Conservation (phyloP, 2,329 filamentous ascomycete genomes). For the Passalora sequoiae region DNA sequence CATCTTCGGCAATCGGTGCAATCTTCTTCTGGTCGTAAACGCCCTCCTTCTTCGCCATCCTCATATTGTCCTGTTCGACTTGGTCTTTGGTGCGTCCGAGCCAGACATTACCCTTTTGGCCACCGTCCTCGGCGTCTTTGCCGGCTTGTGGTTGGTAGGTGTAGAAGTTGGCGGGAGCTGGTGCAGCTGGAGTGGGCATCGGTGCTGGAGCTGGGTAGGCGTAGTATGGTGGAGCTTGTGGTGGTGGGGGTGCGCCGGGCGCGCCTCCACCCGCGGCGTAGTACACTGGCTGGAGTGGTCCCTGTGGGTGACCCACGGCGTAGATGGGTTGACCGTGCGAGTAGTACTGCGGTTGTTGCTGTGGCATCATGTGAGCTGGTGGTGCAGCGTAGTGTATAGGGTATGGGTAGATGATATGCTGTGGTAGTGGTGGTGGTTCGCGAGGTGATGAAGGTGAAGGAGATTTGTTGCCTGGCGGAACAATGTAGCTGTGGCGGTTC, state of each 20-base stretch:
- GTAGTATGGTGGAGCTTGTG: slow-evolving; percentile 7
- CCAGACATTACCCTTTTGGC: slow-evolving; percentile 26
- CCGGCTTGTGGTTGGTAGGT: slow-evolving; percentile 16
- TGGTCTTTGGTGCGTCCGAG: slow-evolving; percentile 35
- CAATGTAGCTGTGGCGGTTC: slow-evolving; percentile 25
- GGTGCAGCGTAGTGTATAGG: slow-evolving; percentile 18
- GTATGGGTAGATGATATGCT: slow-evolving; percentile 16
- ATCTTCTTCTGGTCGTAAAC: slow-evolving; percentile 33
- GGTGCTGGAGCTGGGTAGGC: slow-evolving; percentile 9
- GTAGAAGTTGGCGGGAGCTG: slow-evolving; percentile 13
- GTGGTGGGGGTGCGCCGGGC: slow-evolving; percentile 10
- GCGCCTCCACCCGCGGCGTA: too few relatives aligned
- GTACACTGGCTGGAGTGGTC: slow-evolving; percentile 13
- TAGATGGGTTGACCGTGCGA: slow-evolving; percentile 14
- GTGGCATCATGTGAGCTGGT: slow-evolving; percentile 10
- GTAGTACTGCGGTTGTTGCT: slow-evolving; percentile 19
- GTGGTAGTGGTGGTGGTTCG: slow-evolving; percentile 11
- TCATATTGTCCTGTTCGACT: slow-evolving; percentile 38
- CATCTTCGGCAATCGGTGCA: slow-evolving; percentile 28
- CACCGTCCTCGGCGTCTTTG: slow-evolving; percentile 6
- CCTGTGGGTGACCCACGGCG: slow-evolving; percentile 5
- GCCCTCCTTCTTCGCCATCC: slow-evolving; percentile 33
- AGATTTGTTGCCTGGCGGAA: slow-evolving; percentile 8
- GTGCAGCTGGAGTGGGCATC: slow-evolving; percentile 4
- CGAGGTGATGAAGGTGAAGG: neutral